Conservation (phyloP, 306 rosid species). For the Lathyrus sativus region DNA sequence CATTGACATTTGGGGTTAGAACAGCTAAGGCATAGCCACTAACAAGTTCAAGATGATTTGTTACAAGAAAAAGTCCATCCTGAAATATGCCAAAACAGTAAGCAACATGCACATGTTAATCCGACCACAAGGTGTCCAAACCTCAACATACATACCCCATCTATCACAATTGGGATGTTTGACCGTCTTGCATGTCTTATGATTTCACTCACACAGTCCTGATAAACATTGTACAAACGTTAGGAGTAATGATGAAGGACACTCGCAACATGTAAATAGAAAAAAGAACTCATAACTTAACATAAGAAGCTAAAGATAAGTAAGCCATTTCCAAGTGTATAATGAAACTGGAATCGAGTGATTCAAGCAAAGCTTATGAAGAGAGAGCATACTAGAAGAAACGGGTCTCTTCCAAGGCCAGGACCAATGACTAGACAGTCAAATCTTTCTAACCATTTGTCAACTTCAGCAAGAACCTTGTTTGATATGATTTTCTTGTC, state of each 20-base stretch:
- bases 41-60: constrained; percentile 73
- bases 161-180: constrained; percentile 74
- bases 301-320: neutral
- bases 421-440: constrained; percentile 95
- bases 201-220: constrained; percentile 82
- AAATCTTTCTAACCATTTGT: constrained; percentile 85
- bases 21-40: constrained; percentile 79
- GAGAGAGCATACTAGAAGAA: constrained; percentile 67
- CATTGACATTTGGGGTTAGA: constrained; percentile 84
- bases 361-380: constrained; percentile 8
- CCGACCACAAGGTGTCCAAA: constrained; percentile 25
- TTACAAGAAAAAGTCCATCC: constrained; percentile 90
- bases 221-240: constrained; percentile 40
- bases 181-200: constrained; percentile 70
- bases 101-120: constrained; percentile 25
- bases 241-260: constrained; percentile 30
- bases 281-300: neutral
- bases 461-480: constrained; percentile 78
- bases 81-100: constrained; percentile 43
- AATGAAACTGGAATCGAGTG: constrained; percentile 18
- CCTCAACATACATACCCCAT: constrained; percentile 66
- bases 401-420: constrained; percentile 94
- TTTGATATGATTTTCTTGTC: constrained; percentile 51
- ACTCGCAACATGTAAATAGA: neutral
- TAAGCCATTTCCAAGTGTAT: constrained; percentile 9